These are phyloP conservation scores for Penicillium paxilli DNA, from an alignment of 495 filamentous ascomycete genomes.

Conservation along the genomic window DNA sequence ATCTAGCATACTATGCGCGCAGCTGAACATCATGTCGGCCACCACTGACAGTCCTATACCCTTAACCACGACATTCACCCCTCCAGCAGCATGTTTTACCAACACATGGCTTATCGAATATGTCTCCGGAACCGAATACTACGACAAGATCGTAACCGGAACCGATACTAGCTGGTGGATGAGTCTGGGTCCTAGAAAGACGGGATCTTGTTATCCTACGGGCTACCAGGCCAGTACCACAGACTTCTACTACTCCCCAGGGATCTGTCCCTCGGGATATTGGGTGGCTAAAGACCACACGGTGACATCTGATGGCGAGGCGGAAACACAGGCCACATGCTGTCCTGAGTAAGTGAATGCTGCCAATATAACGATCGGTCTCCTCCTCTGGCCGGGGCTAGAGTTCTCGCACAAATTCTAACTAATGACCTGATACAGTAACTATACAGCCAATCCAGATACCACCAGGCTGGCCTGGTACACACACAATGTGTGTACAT, in stretches of 20 bases:
- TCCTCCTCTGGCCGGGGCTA: background rate
- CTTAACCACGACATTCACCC: background rate
- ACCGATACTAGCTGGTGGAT: background rate
- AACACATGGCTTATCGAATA: constrained; percentile 6
- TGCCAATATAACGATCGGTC: background rate
- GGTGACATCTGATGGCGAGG: background rate
- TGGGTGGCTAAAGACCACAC: background rate
- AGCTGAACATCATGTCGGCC: background rate
- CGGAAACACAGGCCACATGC: background rate
- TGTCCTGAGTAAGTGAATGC: constrained; percentile 1
- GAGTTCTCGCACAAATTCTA: background rate
- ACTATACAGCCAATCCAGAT: background rate
- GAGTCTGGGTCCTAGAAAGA: background rate
- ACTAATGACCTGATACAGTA: background rate
- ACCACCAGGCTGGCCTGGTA: background rate
- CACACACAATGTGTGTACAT: background rate
- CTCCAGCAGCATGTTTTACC: constrained; percentile 3
- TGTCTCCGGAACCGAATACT: background rate
- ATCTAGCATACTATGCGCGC: background rate
- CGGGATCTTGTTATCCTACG: background rate
- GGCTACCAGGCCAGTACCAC: background rate
- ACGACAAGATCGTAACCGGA: background rate
- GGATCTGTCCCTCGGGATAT: constrained; percentile 1
- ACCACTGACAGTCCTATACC: background rate
- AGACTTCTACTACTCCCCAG: constrained; percentile 3